Evolutionary conservation across 495 filamentous ascomycete genomes (phyloP).

Genomic region (Trichoderma asperelloides): DNA sequence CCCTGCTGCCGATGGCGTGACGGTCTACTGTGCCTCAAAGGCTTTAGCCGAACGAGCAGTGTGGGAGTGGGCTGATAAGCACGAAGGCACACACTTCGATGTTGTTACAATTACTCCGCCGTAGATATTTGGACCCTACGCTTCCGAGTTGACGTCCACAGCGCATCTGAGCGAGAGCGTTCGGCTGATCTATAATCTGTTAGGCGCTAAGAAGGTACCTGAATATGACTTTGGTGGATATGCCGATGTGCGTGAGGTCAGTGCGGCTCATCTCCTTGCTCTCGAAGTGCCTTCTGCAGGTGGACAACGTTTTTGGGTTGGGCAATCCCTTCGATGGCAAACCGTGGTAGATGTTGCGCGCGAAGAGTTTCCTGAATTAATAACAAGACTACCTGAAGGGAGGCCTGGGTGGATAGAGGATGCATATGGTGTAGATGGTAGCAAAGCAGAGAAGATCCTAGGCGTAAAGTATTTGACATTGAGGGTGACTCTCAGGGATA

Average conservation of each 20-base stretch:
- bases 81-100: slow-evolving; percentile 31
- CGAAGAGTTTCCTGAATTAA: slow-evolving; percentile 36
- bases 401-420: slow-evolving; percentile 17
- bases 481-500: slow-evolving; percentile 38
- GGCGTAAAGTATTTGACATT: slow-evolving; percentile 42
- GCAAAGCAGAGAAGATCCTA: slow-evolving; percentile 35
- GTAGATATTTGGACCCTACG: slow-evolving; percentile 43
- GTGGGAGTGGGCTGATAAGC: slow-evolving; percentile 38
- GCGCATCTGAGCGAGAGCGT: slow-evolving; percentile 35
- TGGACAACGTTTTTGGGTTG: slow-evolving; percentile 42
- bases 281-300: slow-evolving; percentile 33
- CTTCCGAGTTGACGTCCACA: slow-evolving; percentile 15
- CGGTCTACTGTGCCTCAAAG: slow-evolving; percentile 42
- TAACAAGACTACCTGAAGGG: slow-evolving; percentile 28
- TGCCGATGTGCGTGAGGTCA: slow-evolving; percentile 45
- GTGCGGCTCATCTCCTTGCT: slow-evolving; percentile 40
- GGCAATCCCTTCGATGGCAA: slow-evolving; percentile 28
- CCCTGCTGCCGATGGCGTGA: slow-evolving; percentile 16
- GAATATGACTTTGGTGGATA: slow-evolving; percentile 30
- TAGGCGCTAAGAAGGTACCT: slow-evolving; percentile 35
- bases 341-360: slow-evolving; percentile 34
- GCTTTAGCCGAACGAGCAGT: slow-evolving; percentile 37
- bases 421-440: slow-evolving; percentile 38
- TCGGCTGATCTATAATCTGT: slow-evolving; percentile 27
- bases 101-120: slow-evolving; percentile 42